Evolutionary conservation across 2,329 filamentous ascomycete species (phyloP), one percentile per base, ranked within the genome.

Genomic region (Penicillium sp.): DNA sequence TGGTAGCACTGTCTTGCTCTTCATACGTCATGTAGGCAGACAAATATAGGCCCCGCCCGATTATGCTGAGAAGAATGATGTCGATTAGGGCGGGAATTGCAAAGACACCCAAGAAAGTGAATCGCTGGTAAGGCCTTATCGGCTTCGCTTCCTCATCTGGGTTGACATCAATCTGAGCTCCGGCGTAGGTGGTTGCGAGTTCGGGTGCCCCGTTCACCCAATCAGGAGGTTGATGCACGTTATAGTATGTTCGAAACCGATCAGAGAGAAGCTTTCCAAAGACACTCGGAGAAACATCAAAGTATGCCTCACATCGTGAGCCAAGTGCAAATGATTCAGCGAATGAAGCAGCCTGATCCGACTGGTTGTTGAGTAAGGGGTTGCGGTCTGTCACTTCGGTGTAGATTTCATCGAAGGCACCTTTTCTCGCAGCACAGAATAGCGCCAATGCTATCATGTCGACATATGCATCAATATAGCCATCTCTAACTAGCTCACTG

Each of bases 331-430:
- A 87, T 0, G 86, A 80, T 66, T 87, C 85, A 1, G 85, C 81
- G 63, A 87, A 87, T 7, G 84, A 84, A 31, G 84, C 85, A 14
- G 85, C 84, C 68, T 88, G 85, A 55, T 87, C 85, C 1, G 84
- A 76, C 55, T 86, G 84, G 21, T 81, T 78, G 53, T 86, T 83
- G 69, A 86, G 85, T 10, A 87, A 73, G 0, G 84, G 85, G 63
- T 86, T 87, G 8, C 84, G 77, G 64, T 87, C 85, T 0, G 82
- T 84, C 1, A 86, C 82, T 67, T 87, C 85, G 13, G 84, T 74
- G 64, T 87, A 87, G 0, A 87, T 82, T 57, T 88, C 84, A 57
- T 87, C 84, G 44, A 87, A 81, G 0, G 81, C 84, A 6, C 78
- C 75, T 63, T 81, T 83, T 24, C 84, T 76, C 27, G 84, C 77